A percentile compares a stretch with the other conserved stretches of the same genome.
Evolutionary conservation across 495 filamentous ascomycete species (phyloP).

Genomic region (Clohesyomyces aquaticus): DNA sequence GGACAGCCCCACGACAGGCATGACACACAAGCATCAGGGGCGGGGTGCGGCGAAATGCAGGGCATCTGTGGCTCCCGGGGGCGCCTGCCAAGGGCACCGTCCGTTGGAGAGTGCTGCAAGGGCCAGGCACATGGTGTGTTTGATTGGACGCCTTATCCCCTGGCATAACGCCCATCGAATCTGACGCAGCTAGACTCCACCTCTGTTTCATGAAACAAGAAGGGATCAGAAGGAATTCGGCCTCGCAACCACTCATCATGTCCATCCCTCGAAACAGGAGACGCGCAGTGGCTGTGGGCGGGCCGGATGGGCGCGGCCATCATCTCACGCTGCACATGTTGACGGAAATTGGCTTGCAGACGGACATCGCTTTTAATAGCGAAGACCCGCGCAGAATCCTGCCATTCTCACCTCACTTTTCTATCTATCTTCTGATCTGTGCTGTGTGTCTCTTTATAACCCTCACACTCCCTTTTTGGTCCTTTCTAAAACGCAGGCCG

Average conservation of each 20-base stretch:
- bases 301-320: conserved; percentile 10
- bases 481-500: conserved; percentile 4
- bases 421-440: neutral
- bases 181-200: conserved; percentile 33
- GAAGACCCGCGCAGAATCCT: neutral
- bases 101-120: conserved; percentile 9
- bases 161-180: neutral
- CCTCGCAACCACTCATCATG: conserved; percentile 14
- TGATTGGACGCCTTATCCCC: conserved; percentile 7
- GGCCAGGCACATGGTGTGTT: neutral
- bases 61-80: conserved; percentile 21
- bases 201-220: conserved; percentile 33
- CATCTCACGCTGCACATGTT: neutral
- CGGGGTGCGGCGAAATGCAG: conserved; percentile 18
- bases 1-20: neutral
- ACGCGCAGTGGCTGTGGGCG: neutral
- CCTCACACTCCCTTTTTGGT: conserved; percentile 19
- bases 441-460: neutral
- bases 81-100: conserved; percentile 9
- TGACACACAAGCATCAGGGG: neutral
- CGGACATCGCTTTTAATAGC: conserved; percentile 19
- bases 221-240: conserved; percentile 9
- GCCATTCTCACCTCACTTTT: conserved; percentile 23
- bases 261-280: conserved; percentile 20
- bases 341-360: conserved; percentile 21